These are phyloP conservation scores for Solanum clarkiae DNA, from an alignment of 257 asterid species.

Conservation along the genomic window DNA sequence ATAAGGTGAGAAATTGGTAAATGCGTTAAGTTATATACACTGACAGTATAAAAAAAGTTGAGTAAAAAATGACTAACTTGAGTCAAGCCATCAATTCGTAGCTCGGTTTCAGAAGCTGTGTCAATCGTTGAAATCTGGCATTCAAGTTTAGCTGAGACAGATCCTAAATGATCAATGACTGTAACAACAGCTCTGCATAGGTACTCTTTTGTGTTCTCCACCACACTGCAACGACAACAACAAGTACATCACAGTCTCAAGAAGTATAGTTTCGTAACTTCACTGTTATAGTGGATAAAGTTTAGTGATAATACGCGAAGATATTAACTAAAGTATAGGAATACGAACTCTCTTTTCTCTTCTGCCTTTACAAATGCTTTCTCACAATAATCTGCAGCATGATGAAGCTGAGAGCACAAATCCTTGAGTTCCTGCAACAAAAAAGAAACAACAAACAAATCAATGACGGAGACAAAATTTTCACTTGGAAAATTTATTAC, in stretches of 20 bases:
- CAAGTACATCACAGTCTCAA: not conserved
- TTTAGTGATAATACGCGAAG: not conserved
- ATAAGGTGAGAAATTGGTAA: not conserved
- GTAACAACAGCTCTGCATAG: constrained; percentile 41
- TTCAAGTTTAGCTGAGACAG: constrained; percentile 49
- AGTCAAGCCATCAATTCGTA: constrained; percentile 23
- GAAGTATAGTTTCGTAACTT: not conserved
- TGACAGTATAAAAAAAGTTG: not conserved
- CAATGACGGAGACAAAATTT: not conserved
- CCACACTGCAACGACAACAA: constrained; percentile 21
- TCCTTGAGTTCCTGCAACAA: constrained; percentile 47
- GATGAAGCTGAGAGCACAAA: constrained; percentile 48
- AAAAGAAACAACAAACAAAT: not conserved
- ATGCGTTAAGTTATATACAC: not conserved
- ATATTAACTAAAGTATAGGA: not conserved
- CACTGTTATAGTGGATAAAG: not conserved
- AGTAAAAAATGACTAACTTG: constrained; percentile 18
- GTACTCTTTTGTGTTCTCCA: constrained; percentile 50
- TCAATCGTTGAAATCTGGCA: constrained; percentile 13
- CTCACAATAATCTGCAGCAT: constrained; percentile 63
- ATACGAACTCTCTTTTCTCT: constrained; percentile 28
- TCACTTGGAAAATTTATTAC: not conserved
- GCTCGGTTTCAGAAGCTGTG: constrained; percentile 30
- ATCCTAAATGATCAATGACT: constrained; percentile 55
- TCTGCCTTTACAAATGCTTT: constrained; percentile 27